These are phyloP conservation scores for Globisporangium rhizosaccharum DNA, from an alignment of 352 stramenopile species.

Conservation along the genomic window DNA sequence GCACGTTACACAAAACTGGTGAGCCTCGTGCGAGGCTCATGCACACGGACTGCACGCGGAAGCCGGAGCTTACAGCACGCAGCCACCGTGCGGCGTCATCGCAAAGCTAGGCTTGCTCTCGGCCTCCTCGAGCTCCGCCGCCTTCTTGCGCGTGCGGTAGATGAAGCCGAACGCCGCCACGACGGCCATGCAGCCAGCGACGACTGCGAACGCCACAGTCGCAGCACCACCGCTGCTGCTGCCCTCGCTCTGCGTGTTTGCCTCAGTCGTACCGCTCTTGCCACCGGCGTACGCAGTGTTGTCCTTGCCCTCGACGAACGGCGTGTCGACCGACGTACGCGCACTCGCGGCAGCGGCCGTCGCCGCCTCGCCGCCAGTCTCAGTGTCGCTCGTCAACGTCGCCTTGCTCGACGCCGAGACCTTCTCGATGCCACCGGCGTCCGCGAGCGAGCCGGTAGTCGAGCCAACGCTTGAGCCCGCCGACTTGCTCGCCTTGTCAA, in stretches of 20 bases:
- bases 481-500: slow-evolving; percentile 49
- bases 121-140: slow-evolving; percentile 41
- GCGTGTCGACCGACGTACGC: slow-evolving; percentile 17
- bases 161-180: slow-evolving; percentile 70
- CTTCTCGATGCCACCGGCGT: slow-evolving; percentile 9
- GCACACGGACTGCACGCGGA: too few species aligned
- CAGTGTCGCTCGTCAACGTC: slow-evolving; percentile 2
- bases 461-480: slow-evolving; percentile 38
- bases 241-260: slow-evolving; percentile 34
- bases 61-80: slow-evolving; percentile 33
- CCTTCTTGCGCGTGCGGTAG: slow-evolving; percentile 69
- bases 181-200: slow-evolving; percentile 26
- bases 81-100: slow-evolving; percentile 49
- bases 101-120: slow-evolving; percentile 43
- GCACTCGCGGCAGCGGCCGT: not conserved
- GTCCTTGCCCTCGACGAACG: slow-evolving; percentile 13
- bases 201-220: slow-evolving; percentile 8
- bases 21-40: too few species aligned
- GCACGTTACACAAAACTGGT: too few species aligned
- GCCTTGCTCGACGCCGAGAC: slow-evolving; percentile 4
- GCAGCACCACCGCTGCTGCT: not conserved
- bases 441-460: slow-evolving; percentile 2
- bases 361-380: not conserved
- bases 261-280: slow-evolving; percentile 17
- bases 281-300: slow-evolving; percentile 16